Percentiles rank a stretch among this genome's conserved stretches.
These are phyloP conservation scores for Plasmodium cynomolgi DNA, from an alignment of 169 alveolate species.

Conservation along the genomic window DNA sequence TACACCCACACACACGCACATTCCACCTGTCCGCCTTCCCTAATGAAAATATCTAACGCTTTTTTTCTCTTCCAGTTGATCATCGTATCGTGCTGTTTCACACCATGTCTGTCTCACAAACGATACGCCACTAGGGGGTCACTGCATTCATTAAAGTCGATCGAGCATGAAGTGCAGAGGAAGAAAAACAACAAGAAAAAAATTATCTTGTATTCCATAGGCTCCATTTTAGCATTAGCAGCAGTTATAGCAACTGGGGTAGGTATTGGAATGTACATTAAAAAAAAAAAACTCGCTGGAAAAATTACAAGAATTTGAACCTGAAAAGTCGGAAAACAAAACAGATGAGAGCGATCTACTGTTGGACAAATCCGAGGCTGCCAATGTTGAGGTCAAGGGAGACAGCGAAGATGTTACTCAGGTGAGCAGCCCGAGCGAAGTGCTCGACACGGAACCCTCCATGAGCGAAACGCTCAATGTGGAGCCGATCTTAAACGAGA, in stretches of 20 bases:
- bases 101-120: background rate
- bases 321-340: background rate
- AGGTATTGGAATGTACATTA: constrained; percentile 27
- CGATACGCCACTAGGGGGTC: background rate
- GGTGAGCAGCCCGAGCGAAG: background rate
- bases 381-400: background rate
- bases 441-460: too few relatives aligned
- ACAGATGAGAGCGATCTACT: background rate
- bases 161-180: background rate
- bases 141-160: background rate
- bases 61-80: constrained; percentile 9
- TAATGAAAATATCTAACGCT: constrained; percentile 23
- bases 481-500: too few relatives aligned
- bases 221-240: background rate
- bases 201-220: constrained; percentile 2
- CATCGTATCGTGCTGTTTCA: background rate
- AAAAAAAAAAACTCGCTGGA: background rate
- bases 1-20: background rate
- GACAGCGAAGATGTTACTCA: background rate
- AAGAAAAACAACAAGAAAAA: constrained; percentile 11
- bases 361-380: background rate
- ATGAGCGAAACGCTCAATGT: too few relatives aligned
- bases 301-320: background rate
- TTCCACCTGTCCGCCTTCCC: background rate
- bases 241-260: constrained; percentile 15